Percentiles rank a stretch among this genome's conserved stretches.
phyloP scores from a whole-genome alignment of 495 filamentous ascomycete genomes.

The Thermochaetoides thermophila region DNA sequence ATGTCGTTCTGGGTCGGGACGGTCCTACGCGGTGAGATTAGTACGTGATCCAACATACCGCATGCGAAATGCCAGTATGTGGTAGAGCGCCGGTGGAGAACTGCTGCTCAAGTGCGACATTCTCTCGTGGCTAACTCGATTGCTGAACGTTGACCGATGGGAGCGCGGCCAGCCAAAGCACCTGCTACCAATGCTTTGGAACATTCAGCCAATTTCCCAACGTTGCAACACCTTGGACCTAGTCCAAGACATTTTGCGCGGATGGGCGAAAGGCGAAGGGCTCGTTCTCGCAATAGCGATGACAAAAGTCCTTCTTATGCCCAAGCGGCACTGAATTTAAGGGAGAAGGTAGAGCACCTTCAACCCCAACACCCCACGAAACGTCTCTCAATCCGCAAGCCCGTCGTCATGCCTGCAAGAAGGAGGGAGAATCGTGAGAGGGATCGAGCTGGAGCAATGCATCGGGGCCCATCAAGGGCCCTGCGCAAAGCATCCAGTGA shows the following conservation, averaged over 20 bases:
- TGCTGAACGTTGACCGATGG: conserved; percentile 62
- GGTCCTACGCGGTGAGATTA: conserved; percentile 46
- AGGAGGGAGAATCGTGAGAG: conserved; percentile 46
- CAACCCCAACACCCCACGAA: conserved; percentile 64
- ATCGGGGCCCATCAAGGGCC: conserved; percentile 8
- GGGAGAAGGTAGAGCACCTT: conserved; percentile 60
- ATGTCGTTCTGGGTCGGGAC: conserved; percentile 83
- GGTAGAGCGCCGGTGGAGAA: conserved; percentile 78
- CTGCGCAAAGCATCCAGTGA: conserved; percentile 55
- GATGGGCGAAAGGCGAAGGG: conserved; percentile 12
- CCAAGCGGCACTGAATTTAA: conserved; percentile 65
- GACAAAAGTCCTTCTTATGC: conserved; percentile 2
- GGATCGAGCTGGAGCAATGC: conserved; percentile 62
- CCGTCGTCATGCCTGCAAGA: conserved; percentile 30
- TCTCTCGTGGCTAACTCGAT: conserved; percentile 82
- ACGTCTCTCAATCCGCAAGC: conserved; percentile 37
- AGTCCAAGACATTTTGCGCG: conserved; percentile 42
- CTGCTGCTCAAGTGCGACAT: conserved; percentile 76
- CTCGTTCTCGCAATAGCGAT: neutral
- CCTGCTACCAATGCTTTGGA: too few species aligned
- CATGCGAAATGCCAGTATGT: too few species aligned
- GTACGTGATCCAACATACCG: conserved; percentile 58
- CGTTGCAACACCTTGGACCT: conserved; percentile 64
- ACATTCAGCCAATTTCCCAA: conserved; percentile 35
- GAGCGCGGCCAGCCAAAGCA: too few species aligned